Evolutionary conservation across 805 yeast genomes (phyloP).

Genomic region (Saturnispora silvae): DNA sequence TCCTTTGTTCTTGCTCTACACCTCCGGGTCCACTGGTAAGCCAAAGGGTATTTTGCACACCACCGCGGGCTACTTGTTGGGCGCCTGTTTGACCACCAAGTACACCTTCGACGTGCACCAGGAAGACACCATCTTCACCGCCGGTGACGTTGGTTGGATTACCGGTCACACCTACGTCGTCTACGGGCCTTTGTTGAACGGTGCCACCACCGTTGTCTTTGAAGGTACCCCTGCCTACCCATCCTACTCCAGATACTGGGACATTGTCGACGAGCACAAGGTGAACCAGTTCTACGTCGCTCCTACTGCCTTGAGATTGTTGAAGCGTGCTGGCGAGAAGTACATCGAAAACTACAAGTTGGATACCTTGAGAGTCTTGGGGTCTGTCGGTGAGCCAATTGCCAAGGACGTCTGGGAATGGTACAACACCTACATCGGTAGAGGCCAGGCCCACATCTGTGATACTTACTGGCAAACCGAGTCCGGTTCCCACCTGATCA

Average conservation of each 20-base stretch:
- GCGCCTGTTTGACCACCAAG: constrained; percentile 63
- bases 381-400: constrained; percentile 82
- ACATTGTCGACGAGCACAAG: constrained; percentile 57
- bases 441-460: constrained; percentile 56
- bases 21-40: constrained; percentile 82
- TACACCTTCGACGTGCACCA: constrained; percentile 69
- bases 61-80: constrained; percentile 70
- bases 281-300: constrained; percentile 78
- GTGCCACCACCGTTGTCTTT: constrained; percentile 70
- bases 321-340: constrained; percentile 63
- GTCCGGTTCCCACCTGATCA: constrained; percentile 69
- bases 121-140: constrained; percentile 69
- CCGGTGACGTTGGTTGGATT: constrained; percentile 90
- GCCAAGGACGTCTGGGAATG: constrained; percentile 84
- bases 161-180: constrained; percentile 81
- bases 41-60: constrained; percentile 82
- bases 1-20: constrained; percentile 69
- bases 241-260: constrained; percentile 70
- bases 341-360: constrained; percentile 53
- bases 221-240: constrained; percentile 89
- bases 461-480: constrained; percentile 92
- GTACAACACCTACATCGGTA: constrained; percentile 66
- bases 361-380: constrained; percentile 55
- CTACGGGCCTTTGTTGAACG: constrained; percentile 69
- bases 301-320: constrained; percentile 70